Conservation (phyloP, 1,139 yeast species). For the Pichia sp. region DNA sequence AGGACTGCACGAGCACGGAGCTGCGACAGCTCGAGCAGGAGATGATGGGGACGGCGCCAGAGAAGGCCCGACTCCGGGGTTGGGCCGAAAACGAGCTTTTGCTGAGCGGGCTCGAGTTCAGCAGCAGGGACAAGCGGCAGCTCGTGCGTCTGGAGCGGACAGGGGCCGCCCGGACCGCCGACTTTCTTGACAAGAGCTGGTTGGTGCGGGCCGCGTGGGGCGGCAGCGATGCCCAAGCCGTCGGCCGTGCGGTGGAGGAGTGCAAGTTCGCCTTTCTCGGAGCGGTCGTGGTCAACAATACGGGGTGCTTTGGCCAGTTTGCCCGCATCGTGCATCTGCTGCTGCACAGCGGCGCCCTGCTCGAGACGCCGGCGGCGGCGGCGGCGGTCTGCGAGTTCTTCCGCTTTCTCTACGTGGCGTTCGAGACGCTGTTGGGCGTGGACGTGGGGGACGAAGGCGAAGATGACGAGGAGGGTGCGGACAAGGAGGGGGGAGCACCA, state of each 20-base stretch:
- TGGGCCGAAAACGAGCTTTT: slow-evolving; percentile 12
- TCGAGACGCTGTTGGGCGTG: background rate
- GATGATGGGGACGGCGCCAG: slow-evolving; percentile 4
- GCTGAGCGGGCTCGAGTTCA: slow-evolving; percentile 20
- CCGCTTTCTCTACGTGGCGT: background rate
- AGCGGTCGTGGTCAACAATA: background rate
- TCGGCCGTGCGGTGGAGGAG: background rate
- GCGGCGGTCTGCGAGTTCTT: background rate
- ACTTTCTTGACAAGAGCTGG: slow-evolving; percentile 14
- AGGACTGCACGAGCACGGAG: slow-evolving; percentile 25
- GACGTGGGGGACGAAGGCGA: background rate
- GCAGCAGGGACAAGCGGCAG: slow-evolving; percentile 14
- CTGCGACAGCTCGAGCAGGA: slow-evolving; percentile 15
- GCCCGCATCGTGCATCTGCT: background rate
- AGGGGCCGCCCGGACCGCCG: slow-evolving; percentile 16
- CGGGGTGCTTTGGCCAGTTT: background rate
- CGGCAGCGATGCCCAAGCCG: background rate
- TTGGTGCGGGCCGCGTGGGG: slow-evolving; percentile 5
- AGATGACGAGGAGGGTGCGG: background rate
- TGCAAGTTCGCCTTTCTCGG: background rate
- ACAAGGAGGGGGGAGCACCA: too few relatives aligned
- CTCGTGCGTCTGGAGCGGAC: slow-evolving; percentile 9
- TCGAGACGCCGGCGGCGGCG: background rate
- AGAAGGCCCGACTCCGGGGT: background rate
- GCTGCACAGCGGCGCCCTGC: background rate